Percentiles rank a stretch among this genome's conserved stretches.
Conservation (phyloP, 2,329 filamentous ascomycete genomes). For the Tricladium varicosporioides region DNA sequence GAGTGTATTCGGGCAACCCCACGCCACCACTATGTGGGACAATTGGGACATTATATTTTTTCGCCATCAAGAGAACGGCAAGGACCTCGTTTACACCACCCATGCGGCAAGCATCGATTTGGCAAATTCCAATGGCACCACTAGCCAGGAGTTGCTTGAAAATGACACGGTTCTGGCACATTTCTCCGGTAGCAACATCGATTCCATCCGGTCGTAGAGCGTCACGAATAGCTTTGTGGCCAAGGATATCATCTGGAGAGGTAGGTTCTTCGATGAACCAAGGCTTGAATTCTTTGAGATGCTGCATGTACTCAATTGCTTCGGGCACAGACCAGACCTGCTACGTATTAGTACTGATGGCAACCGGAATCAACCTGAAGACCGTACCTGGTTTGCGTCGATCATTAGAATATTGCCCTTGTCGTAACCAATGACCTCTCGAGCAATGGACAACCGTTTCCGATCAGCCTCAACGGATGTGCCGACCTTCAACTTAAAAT, state of each 20-base stretch:
- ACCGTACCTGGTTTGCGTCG: conserved; percentile 80
- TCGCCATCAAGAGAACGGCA: conserved; percentile 83
- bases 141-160: conserved; percentile 87
- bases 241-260: conserved; percentile 83
- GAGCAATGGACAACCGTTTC: conserved; percentile 67
- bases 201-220: conserved; percentile 73
- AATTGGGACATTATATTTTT: conserved; percentile 69
- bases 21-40: conserved; percentile 90
- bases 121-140: conserved; percentile 81
- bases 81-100: conserved; percentile 91
- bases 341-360: background rate
- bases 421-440: conserved; percentile 80
- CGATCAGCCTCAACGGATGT: conserved; percentile 69
- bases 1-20: conserved; percentile 88
- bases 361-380: too few species aligned
- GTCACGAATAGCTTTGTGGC: conserved; percentile 80
- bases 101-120: conserved; percentile 86
- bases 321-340: conserved; percentile 83
- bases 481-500: conserved; percentile 93
- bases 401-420: conserved; percentile 76
- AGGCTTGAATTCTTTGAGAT: conserved; percentile 78
- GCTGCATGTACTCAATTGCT: conserved; percentile 81
- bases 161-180: conserved; percentile 92
- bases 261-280: conserved; percentile 97
- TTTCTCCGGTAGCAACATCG: conserved; percentile 87